Percentiles rank a stretch among this genome's conserved stretches.
Conservation (phyloP, 2,329 filamentous ascomycete genomes). For the Sporothrix pseudoabietina region DNA sequence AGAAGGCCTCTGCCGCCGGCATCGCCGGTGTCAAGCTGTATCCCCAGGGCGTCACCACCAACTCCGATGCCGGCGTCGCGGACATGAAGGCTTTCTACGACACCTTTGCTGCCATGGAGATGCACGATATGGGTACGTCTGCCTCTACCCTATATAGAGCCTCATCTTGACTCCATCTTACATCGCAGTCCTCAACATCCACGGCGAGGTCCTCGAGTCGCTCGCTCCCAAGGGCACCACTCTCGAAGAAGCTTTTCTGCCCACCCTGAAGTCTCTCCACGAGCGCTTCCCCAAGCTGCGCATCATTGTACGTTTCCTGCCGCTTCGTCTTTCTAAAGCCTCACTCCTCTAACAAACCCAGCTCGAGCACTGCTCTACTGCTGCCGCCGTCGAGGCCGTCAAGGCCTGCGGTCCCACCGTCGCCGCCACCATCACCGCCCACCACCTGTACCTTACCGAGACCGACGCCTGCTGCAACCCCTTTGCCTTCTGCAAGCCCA, state of each 20-base stretch:
- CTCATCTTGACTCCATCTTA: neutral
- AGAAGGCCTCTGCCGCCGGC: conserved; percentile 70
- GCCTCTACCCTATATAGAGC: neutral
- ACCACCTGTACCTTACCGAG: conserved; percentile 70
- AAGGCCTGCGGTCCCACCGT: conserved; percentile 75
- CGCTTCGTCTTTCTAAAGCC: neutral
- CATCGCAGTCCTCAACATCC: conserved; percentile 64
- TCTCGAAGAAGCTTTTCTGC: conserved; percentile 73
- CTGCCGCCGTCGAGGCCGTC: conserved; percentile 77
- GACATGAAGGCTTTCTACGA: conserved; percentile 71
- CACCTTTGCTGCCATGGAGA: conserved; percentile 88
- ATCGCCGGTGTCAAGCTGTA: conserved; percentile 74
- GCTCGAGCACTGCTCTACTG: conserved; percentile 79
- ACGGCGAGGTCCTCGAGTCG: conserved; percentile 69
- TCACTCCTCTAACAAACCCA: neutral
- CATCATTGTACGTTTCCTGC: conserved; percentile 50
- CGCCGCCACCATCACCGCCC: conserved; percentile 78
- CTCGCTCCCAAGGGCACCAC: conserved; percentile 45
- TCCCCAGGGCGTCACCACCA: conserved; percentile 60
- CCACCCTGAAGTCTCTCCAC: conserved; percentile 74
- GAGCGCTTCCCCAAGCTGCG: conserved; percentile 71
- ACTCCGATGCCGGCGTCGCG: conserved; percentile 69
- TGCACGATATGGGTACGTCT: conserved; percentile 60
- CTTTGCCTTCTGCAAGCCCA: conserved; percentile 63
- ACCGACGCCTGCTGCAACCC: conserved; percentile 36